These are phyloP conservation scores for Collybiopsis luxurians DNA, from an alignment of 768 basidiomycete genomes.

Conservation along the genomic window DNA sequence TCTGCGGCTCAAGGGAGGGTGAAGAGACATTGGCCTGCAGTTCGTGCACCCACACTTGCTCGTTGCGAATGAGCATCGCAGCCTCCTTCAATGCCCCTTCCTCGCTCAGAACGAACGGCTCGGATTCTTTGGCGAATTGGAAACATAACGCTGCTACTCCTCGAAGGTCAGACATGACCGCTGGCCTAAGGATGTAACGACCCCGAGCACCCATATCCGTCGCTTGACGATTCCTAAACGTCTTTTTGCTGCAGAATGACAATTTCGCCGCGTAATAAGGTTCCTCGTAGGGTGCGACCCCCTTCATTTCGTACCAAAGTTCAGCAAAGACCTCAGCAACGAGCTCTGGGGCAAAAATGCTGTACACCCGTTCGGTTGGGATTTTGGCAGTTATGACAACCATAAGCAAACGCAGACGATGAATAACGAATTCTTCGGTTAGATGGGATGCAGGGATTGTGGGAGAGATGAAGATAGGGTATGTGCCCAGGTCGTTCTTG, in stretches of 20 bases:
- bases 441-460: slow-evolving; percentile 39
- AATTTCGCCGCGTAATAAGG: slow-evolving; percentile 3
- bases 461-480: slow-evolving; percentile 67
- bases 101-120: slow-evolving; percentile 38
- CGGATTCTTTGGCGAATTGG: slow-evolving; percentile 43
- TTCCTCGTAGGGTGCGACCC: neutral
- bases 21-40: slow-evolving; percentile 19
- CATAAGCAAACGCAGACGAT: slow-evolving; percentile 42
- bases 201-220: slow-evolving; percentile 22
- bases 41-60: slow-evolving; percentile 43
- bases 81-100: slow-evolving; percentile 40
- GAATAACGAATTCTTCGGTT: slow-evolving; percentile 28
- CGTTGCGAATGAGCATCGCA: slow-evolving; percentile 29
- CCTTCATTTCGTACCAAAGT: slow-evolving; percentile 9
- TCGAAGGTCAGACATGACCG: slow-evolving; percentile 9
- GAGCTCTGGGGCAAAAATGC: slow-evolving; percentile 56
- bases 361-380: slow-evolving; percentile 49
- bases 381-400: slow-evolving; percentile 31
- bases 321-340: slow-evolving; percentile 47
- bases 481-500: slow-evolving; percentile 48
- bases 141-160: slow-evolving; percentile 37
- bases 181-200: slow-evolving; percentile 10
- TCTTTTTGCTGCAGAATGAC: slow-evolving; percentile 44
- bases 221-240: slow-evolving; percentile 27
- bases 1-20: slow-evolving; percentile 16